Percentiles rank a stretch among this genome's conserved stretches.
Evolutionary conservation across 306 rosid species (phyloP).

Genomic region (Quercus mongolica): DNA sequence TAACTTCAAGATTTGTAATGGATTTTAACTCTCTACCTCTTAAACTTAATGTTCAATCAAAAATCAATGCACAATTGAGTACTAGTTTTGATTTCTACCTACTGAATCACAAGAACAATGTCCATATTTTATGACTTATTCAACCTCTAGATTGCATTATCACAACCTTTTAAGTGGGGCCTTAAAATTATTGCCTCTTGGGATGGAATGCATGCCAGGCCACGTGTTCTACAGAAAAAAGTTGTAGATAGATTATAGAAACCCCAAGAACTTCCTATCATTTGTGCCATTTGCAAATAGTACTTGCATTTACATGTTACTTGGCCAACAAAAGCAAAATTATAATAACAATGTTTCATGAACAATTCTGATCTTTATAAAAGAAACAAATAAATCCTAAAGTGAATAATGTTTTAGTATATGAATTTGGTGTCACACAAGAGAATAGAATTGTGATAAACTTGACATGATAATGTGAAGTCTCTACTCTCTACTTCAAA

Average conservation of each 20-base stretch:
- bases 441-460: too few species aligned
- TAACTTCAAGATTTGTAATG: background rate
- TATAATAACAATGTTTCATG: background rate
- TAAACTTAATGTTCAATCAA: slow-evolving; percentile 2
- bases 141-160: background rate
- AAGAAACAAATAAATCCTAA: background rate
- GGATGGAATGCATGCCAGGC: background rate
- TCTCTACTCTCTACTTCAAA: too few species aligned
- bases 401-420: background rate
- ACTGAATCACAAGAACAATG: background rate
- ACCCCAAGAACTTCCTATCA: background rate
- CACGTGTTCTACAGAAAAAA: background rate
- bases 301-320: background rate
- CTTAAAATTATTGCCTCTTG: background rate
- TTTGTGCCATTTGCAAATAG: background rate
- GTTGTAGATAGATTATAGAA: background rate
- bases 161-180: background rate
- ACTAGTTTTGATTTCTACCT: background rate
- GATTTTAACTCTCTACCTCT: background rate
- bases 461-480: too few species aligned
- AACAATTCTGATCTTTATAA: background rate
- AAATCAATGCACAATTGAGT: background rate
- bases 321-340: background rate
- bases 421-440: too few species aligned
- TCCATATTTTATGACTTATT: too few species aligned